Evolutionary conservation across 805 yeast species (phyloP).

Genomic region (Wickerhamomyces bisporus): DNA sequence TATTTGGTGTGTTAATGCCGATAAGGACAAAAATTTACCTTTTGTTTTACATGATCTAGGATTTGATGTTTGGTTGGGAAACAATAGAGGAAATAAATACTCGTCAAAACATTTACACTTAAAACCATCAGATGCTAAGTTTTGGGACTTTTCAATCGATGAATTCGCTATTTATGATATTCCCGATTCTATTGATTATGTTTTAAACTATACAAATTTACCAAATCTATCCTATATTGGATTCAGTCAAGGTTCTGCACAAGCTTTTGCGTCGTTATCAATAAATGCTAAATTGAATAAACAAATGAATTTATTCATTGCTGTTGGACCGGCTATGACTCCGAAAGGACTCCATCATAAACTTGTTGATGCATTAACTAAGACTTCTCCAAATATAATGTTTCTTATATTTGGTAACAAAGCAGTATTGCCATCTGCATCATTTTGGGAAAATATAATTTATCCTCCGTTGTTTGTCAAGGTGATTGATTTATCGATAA

Average conservation of each 20-base stretch:
- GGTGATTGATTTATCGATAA: constrained; percentile 66
- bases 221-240: constrained; percentile 75
- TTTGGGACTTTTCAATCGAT: constrained; percentile 90
- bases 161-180: constrained; percentile 91
- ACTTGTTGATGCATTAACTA: constrained; percentile 68
- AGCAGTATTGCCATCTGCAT: constrained; percentile 66
- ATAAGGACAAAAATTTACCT: constrained; percentile 57
- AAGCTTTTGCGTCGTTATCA: constrained; percentile 83
- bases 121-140: constrained; percentile 37
- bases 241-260: constrained; percentile 92
- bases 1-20: constrained; percentile 56
- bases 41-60: constrained; percentile 74
- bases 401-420: constrained; percentile 70
- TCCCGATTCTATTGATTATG: constrained; percentile 76
- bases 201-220: constrained; percentile 46
- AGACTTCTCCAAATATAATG: constrained; percentile 71
- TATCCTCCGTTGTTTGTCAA: constrained; percentile 72
- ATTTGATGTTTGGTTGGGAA: constrained; percentile 93
- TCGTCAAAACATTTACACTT: constrained; percentile 66
- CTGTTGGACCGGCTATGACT: constrained; percentile 91
- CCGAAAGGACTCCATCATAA: constrained; percentile 79
- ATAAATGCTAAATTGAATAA: constrained; percentile 58
- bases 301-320: constrained; percentile 55
- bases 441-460: constrained; percentile 72
- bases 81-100: constrained; percentile 90